phyloP scores from a whole-genome alignment of 1,139 yeast genomes.

The Saccharomycopsis phalli region DNA sequence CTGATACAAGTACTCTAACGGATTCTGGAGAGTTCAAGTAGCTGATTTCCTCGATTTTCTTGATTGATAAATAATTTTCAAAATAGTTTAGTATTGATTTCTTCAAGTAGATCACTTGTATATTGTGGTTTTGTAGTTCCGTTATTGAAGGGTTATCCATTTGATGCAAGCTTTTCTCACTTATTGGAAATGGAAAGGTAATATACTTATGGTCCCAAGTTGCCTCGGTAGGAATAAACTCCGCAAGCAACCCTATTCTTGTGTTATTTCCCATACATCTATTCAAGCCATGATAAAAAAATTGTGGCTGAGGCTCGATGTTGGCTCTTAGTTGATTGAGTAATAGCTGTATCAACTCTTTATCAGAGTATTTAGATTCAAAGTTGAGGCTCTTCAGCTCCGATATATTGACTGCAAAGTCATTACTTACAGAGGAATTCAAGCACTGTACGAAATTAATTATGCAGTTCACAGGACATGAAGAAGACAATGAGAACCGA shows the following conservation, averaged over 20 bases:
- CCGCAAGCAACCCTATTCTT: slow-evolving; percentile 27
- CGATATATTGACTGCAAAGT: slow-evolving; percentile 6
- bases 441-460: slow-evolving; percentile 12
- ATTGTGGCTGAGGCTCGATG: slow-evolving; percentile 3
- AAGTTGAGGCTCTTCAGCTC: background rate
- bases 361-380: slow-evolving; percentile 11
- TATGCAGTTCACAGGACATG: slow-evolving; percentile 15
- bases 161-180: slow-evolving; percentile 13
- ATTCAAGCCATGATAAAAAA: slow-evolving; percentile 37
- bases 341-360: slow-evolving; percentile 13
- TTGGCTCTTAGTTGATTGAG: slow-evolving; percentile 8
- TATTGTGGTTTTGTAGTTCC: slow-evolving; percentile 33
- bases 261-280: slow-evolving; percentile 44
- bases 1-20: slow-evolving; percentile 37
- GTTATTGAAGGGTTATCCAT: slow-evolving; percentile 12
- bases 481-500: slow-evolving; percentile 12
- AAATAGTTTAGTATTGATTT: slow-evolving; percentile 37
- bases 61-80: slow-evolving; percentile 35
- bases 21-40: slow-evolving; percentile 28
- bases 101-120: slow-evolving; percentile 34
- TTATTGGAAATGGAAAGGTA: slow-evolving; percentile 20
- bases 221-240: slow-evolving; percentile 22
- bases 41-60: slow-evolving; percentile 29
- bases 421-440: slow-evolving; percentile 5
- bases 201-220: too few relatives aligned